Base-by-base conservation (phyloP, 2,329 filamentous ascomycete genomes). In the Alternaria sp. region DNA sequence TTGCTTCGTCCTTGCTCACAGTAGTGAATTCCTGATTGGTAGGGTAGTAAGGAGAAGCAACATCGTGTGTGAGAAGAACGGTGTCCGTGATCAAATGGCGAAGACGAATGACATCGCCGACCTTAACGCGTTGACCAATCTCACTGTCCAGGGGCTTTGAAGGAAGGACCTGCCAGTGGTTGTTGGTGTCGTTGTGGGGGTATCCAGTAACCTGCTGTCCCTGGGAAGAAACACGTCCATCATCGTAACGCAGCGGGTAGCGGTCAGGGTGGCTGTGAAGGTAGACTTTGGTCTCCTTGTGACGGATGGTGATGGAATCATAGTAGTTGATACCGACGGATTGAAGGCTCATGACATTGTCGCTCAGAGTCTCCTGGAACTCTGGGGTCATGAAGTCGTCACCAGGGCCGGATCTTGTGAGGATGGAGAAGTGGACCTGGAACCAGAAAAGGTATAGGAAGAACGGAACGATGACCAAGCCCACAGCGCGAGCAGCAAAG, bases 391-490 rank as follows among this genome's bases (percentile, higher is more conserved):
- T 99, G 83, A 99, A 99, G 76, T 98, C 95, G 77, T 99, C 96
- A 57, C 96, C 96, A 47, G 96, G 95, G 36, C 96, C 96, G 56
- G 96, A 98, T 64, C 90, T 88, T 69, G 84, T 91, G 66, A 99
- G 86, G 73, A 99, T 93, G 47, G 93, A 87, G 80, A 99, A 99
- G 83, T 99, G 96, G 28, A 99, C 94, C 86, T 99, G 96, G 90
- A 99, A 99, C 96, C 96, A 99, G 86, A 99, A 98, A 50, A 99
- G 88, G 82, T 99, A 99, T 82, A 99, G 96, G 76, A 98, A 86
- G 86, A 99, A 97, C 13, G 96, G 96, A 70, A 98, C 88, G 70
- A 97, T 79, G 72, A 98, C 93, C 59, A 99, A 85, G 13, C 92
- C 94, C 68, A 96, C 84, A n/a, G 90, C 88, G 56, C 96, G 92